Evolutionary conservation across 169 alveolate species (phyloP), one percentile per base, ranked within the genome.

Genomic region (Plasmodium vivax): DNA sequence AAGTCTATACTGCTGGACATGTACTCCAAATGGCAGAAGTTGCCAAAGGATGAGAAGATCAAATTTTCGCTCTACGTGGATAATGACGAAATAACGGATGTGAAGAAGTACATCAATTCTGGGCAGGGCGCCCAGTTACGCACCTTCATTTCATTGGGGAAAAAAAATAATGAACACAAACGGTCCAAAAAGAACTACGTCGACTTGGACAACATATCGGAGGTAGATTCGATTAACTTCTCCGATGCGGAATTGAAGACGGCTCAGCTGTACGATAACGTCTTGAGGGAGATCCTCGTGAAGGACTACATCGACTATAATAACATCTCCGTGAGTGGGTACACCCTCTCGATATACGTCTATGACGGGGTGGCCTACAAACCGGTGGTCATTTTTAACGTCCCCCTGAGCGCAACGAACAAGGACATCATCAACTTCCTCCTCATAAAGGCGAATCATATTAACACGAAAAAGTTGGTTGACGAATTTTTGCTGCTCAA

Each of bases 361-460:
- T 92, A 32, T 47, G 84, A 81, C 41, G 95, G 95, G n/a, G 47
- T n/a, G 51, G 16, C 41, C 1, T 92, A 92, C 45, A 47, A 83
- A 30, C 84, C 82, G 27, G 68, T 54, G 19, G 36, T 38, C 4
- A 92, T 92, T 23, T 54, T 71, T 58, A 92, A 92, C 45, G 92
- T 92, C 56, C 95, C 95, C n/a, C 34, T 92, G 58, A 82, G 83
- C 83, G 84, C 85, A 68, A 92, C 95, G 2, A 92, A 92, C 9
- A 81, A 92, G 75, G 95, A 92, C 56, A 82, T 92, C 34, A 92
- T 92, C 32, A 83, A 38, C 81, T 92, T 92, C 54, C 77, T 92
- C 51, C 43, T 92, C 32, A 82, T 68, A 5, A 92, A 92, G 62
- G 62, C 95, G n/a, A 92, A 92, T 45, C 92, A 92, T 83, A 30